phyloP scores from a whole-genome alignment of 345 rosid genomes.

The Nephelium lappaceum region DNA sequence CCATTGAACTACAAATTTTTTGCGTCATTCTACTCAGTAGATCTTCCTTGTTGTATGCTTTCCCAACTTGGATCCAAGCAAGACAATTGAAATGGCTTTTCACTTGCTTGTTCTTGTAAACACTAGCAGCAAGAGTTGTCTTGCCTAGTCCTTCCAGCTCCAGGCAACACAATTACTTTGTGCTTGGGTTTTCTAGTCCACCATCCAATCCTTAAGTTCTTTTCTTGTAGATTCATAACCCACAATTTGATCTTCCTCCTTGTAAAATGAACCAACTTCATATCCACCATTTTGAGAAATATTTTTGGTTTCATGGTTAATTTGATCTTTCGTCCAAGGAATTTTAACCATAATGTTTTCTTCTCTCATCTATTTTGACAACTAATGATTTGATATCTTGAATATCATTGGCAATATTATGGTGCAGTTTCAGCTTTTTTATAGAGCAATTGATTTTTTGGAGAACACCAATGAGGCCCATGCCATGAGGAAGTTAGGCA shows the following conservation, averaged over 20 bases:
- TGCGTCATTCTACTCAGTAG: not conserved
- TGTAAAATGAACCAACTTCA: slow-evolving; percentile 21
- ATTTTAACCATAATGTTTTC: not conserved
- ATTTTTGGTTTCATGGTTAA: not conserved
- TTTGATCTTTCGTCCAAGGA: not conserved
- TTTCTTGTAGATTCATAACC: slow-evolving; percentile 14
- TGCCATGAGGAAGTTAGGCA: not conserved
- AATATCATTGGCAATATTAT: slow-evolving; percentile 20
- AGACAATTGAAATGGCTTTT: slow-evolving; percentile 1
- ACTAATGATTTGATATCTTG: no score
- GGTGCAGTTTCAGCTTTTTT: not conserved
- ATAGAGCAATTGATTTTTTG: not conserved
- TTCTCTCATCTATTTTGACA: slow-evolving; percentile 9
- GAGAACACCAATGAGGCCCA: not conserved
- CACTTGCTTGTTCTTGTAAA: not conserved
- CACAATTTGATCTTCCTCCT: slow-evolving; percentile 18
- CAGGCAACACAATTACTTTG: slow-evolving; percentile 10
- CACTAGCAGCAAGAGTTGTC: slow-evolving; percentile 21
- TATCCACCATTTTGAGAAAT: not conserved
- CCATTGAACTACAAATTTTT: not conserved
- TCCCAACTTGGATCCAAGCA: slow-evolving; percentile 23
- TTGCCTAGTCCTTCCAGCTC: slow-evolving; percentile 24
- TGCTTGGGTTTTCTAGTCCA: not conserved
- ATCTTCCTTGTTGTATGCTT: slow-evolving; percentile 7
- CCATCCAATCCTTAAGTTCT: not conserved